phyloP scores from a whole-genome alignment of 2,329 filamentous ascomycete genomes.

The Leptographium galeiforme region DNA sequence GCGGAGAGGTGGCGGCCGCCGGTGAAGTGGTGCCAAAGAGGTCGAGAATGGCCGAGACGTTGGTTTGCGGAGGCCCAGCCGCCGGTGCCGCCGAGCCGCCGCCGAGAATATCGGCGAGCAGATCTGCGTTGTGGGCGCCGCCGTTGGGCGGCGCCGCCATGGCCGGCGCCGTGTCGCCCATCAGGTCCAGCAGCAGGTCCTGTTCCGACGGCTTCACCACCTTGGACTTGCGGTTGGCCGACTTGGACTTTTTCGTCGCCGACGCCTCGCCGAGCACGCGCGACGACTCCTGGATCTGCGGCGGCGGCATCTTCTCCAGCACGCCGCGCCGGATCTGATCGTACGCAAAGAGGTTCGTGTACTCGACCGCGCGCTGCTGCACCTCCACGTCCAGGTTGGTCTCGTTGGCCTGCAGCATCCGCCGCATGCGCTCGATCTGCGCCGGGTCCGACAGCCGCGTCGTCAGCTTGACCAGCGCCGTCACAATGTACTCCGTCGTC shows the following conservation, averaged over 20 bases:
- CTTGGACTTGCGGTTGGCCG: slow-evolving; percentile 62
- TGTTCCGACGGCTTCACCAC: slow-evolving; percentile 75
- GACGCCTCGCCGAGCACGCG: slow-evolving; percentile 70
- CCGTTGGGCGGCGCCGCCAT: slow-evolving; percentile 38
- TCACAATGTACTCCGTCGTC: slow-evolving; percentile 91
- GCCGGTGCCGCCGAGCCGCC: slow-evolving; percentile 32
- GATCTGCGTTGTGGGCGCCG: slow-evolving; percentile 66
- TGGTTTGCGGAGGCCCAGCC: slow-evolving; percentile 30
- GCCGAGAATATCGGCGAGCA: slow-evolving; percentile 84
- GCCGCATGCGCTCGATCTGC: slow-evolving; percentile 76
- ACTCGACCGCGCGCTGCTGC: slow-evolving; percentile 91
- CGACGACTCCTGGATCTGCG: slow-evolving; percentile 92
- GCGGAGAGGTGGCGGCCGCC: slow-evolving; percentile 21
- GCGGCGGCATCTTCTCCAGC: slow-evolving; percentile 92
- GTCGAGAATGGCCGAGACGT: slow-evolving; percentile 73
- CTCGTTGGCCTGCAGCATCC: slow-evolving; percentile 63
- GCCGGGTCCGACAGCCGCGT: slow-evolving; percentile 69
- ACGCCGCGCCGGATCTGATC: slow-evolving; percentile 82
- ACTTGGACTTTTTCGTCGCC: slow-evolving; percentile 47
- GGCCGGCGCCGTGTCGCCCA: slow-evolving; percentile 59
- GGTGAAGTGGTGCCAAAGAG: slow-evolving; percentile 45
- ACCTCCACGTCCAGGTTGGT: slow-evolving; percentile 89
- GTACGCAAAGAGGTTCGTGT: slow-evolving; percentile 83
- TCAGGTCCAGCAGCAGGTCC: slow-evolving; percentile 81
- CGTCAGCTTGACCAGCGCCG: slow-evolving; percentile 86